These are phyloP conservation scores for Zymoseptoria crescenta DNA, from an alignment of 2,329 filamentous ascomycete species.

Conservation along the genomic window DNA sequence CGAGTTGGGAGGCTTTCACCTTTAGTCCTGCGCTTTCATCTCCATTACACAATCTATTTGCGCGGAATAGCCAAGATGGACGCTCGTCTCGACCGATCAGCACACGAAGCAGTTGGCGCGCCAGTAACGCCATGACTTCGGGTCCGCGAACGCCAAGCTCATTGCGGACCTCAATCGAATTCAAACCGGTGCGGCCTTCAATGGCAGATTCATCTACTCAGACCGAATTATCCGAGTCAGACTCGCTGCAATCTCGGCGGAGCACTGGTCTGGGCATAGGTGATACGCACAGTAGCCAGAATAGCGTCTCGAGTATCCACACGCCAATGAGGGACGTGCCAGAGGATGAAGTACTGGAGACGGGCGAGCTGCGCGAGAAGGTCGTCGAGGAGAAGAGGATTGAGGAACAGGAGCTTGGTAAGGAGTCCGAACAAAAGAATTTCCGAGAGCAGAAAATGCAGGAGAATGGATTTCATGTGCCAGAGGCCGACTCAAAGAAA, in stretches of 20 bases:
- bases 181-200: constrained; percentile 6
- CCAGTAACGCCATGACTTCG: constrained; percentile 12
- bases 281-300: constrained; percentile 18
- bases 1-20: constrained; percentile 72
- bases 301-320: constrained; percentile 14
- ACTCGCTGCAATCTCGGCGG: not conserved
- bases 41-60: constrained; percentile 55
- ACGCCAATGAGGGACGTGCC: constrained; percentile 22
- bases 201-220: constrained; percentile 27
- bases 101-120: constrained; percentile 56
- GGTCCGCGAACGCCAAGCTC: constrained; percentile 22
- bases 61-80: constrained; percentile 52
- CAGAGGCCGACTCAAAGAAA: constrained; percentile 1
- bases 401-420: not conserved
- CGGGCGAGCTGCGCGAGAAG: constrained; percentile 3
- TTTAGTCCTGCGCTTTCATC: constrained; percentile 70
- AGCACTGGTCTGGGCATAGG: not conserved
- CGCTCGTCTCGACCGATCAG: constrained; percentile 27
- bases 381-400: not conserved
- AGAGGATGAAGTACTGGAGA: constrained; percentile 21
- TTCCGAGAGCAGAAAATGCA: not conserved
- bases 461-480: not conserved
- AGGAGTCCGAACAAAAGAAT: not conserved
- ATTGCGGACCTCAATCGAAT: constrained; percentile 24
- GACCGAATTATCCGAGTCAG: constrained; percentile 16